phyloP scores from a whole-genome alignment of 1,284 basidiomycete genomes.

The Ceratobasidium sp. region DNA sequence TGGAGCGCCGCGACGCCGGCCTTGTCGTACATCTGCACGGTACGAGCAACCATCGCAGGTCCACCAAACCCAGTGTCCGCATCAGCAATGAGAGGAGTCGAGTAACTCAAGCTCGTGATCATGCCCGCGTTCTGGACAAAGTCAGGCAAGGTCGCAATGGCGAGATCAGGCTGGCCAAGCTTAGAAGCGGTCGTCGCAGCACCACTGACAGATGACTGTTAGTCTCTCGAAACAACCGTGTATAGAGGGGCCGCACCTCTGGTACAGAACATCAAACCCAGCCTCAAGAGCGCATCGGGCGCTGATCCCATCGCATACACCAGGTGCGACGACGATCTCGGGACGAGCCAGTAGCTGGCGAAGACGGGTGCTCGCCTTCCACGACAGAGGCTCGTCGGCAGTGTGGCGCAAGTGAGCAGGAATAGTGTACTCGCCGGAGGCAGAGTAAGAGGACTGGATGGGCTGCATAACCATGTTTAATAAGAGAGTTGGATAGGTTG shows the following conservation, averaged over 20 bases:
- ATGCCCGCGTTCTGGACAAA: conserved; percentile 71
- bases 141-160: conserved; percentile 81
- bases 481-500: background rate
- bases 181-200: conserved; percentile 81
- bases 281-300: conserved; percentile 80
- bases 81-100: conserved; percentile 71
- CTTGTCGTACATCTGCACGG: conserved; percentile 73
- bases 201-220: conserved; percentile 56
- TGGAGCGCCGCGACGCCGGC: conserved; percentile 81
- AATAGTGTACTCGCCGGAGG: conserved; percentile 5
- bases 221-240: background rate
- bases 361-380: conserved; percentile 74
- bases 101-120: conserved; percentile 65
- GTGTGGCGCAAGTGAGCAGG: conserved; percentile 17
- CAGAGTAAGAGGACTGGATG: background rate
- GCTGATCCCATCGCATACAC: conserved; percentile 71
- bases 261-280: conserved; percentile 79
- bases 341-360: conserved; percentile 79
- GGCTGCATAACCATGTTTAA: conserved; percentile 18
- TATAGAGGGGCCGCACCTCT: conserved; percentile 58
- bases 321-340: conserved; percentile 48
- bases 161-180: conserved; percentile 80
- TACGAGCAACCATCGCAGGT: conserved; percentile 79
- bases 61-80: conserved; percentile 86
- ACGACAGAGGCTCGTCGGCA: conserved; percentile 61